phyloP scores from a whole-genome alignment of 1,284 basidiomycete species.

The Chalciporus piperatoides region DNA sequence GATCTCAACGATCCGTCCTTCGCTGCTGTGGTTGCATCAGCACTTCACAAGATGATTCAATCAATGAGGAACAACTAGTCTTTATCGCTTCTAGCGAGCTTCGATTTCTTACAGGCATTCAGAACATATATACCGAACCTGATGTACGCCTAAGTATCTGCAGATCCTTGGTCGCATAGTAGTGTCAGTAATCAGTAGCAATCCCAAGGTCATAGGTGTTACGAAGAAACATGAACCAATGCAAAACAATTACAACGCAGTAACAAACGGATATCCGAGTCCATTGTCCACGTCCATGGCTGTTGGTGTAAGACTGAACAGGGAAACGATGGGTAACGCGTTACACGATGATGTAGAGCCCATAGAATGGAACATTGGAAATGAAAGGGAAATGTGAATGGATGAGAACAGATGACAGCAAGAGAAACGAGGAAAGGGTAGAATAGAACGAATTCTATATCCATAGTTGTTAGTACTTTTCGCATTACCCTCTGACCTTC shows the following conservation, averaged over 20 bases:
- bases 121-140: background rate
- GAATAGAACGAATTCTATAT: constrained; percentile 29
- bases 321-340: constrained; percentile 27
- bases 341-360: constrained; percentile 24
- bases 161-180: background rate
- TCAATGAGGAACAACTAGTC: background rate
- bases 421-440: constrained; percentile 6
- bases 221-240: constrained; percentile 6
- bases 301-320: constrained; percentile 33
- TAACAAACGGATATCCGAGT: constrained; percentile 62
- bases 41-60: constrained; percentile 25
- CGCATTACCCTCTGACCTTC: background rate
- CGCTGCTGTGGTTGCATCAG: constrained; percentile 11
- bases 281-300: constrained; percentile 61
- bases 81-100: background rate
- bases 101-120: too few relatives aligned
- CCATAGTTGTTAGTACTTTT: constrained; percentile 15
- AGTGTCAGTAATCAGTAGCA: constrained; percentile 6
- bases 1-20: constrained; percentile 29
- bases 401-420: constrained; percentile 20
- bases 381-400: background rate
- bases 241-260: constrained; percentile 45
- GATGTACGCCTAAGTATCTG: background rate
- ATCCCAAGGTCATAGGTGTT: constrained; percentile 7
- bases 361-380: constrained; percentile 14